phyloP scores from a whole-genome alignment of 73 alveolate genomes.

The Blepharisma stoltei region DNA sequence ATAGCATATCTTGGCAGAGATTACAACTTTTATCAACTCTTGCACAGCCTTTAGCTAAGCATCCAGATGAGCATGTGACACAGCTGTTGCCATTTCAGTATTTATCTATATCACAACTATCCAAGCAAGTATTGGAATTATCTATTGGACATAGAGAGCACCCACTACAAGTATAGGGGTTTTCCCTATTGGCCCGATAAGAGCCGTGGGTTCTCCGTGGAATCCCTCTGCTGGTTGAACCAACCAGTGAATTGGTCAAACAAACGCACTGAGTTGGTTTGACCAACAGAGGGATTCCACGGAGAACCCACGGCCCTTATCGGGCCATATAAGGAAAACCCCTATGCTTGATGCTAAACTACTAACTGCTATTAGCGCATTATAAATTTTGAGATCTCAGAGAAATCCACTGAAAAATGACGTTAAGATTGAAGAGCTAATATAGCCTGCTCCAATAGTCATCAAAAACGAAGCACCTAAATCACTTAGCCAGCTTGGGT shows the following conservation, averaged over 20 bases:
- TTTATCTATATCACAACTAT: not conserved
- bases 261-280: too few species aligned
- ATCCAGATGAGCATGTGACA: not conserved
- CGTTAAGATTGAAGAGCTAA: not conserved
- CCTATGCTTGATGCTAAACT: not conserved
- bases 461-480: not conserved
- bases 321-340: too few species aligned
- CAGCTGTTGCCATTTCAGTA: conserved; percentile 2
- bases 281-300: too few species aligned
- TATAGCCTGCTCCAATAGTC: not conserved
- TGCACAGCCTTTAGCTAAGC: not conserved
- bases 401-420: not conserved
- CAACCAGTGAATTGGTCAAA: not conserved
- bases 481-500: not conserved
- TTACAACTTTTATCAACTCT: conserved; percentile 17
- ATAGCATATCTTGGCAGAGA: not conserved
- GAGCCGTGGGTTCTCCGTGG: not conserved
- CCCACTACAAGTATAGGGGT: not conserved
- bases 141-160: not conserved
- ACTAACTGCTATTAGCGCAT: too few species aligned
- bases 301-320: not conserved
- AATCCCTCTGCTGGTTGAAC: not conserved
- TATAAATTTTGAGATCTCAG: not conserved
- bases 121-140: not conserved
- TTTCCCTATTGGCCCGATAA: too few species aligned